Conservation (phyloP, 495 filamentous ascomycete genomes). For the Tuber indicum region DNA sequence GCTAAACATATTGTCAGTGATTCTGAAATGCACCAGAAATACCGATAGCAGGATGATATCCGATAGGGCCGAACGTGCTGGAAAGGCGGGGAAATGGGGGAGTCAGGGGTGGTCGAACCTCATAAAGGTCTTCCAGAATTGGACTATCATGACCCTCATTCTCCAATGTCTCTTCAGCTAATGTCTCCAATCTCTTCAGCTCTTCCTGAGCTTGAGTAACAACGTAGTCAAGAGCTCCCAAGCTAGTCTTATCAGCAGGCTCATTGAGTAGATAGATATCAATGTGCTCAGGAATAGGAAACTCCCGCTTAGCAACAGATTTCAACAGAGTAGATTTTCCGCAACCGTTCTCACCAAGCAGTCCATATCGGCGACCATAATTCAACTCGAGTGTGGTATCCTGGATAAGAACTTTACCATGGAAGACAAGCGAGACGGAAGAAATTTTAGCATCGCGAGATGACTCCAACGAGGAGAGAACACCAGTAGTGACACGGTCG, state of each 20-base stretch:
- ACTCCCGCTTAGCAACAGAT: conserved; percentile 88
- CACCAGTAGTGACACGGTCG: conserved; percentile 96
- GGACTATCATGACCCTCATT: conserved; percentile 84
- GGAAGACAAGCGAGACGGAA: conserved; percentile 88
- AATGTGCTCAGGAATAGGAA: conserved; percentile 89
- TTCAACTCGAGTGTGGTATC: conserved; percentile 91
- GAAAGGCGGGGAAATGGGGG: not conserved
- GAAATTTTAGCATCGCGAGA: conserved; percentile 96
- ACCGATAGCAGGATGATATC: conserved; percentile 24
- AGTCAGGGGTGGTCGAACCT: conserved; percentile 53
- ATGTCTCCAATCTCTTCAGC: conserved; percentile 76
- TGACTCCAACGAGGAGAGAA: conserved; percentile 72
- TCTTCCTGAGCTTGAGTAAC: conserved; percentile 92
- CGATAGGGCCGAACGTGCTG: not conserved
- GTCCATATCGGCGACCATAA: conserved; percentile 84
- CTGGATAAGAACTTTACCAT: conserved; percentile 90
- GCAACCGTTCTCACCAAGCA: conserved; percentile 97
- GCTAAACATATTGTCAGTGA: conserved; percentile 52
- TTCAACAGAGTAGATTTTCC: conserved; percentile 97
- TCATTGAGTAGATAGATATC: conserved; percentile 99
- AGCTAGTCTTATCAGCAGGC: conserved; percentile 80
- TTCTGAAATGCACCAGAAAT: not conserved
- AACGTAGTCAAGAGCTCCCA: conserved; percentile 94
- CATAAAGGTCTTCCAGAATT: conserved; percentile 89
- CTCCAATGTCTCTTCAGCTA: conserved; percentile 87